phyloP scores from a whole-genome alignment of 2,329 filamentous ascomycete genomes.

The Graphilbum sp. region DNA sequence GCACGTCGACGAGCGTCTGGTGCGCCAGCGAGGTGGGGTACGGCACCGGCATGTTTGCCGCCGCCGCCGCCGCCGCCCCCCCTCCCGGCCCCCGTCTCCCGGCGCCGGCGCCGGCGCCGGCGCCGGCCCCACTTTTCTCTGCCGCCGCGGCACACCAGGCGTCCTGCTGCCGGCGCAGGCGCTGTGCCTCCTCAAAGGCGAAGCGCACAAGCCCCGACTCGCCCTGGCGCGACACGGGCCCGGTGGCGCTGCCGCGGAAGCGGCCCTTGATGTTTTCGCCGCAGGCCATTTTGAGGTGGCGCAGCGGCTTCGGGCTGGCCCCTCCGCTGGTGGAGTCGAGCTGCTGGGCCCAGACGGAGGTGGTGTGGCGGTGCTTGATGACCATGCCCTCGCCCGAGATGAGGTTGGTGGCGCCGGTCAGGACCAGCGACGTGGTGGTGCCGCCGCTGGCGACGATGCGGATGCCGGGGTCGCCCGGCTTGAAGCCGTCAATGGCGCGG shows the following conservation, averaged over 20 bases:
- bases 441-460: constrained; percentile 24
- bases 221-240: constrained; percentile 17
- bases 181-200: constrained; percentile 20
- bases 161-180: constrained; percentile 20
- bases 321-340: neutral
- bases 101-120: too few relatives aligned
- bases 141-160: constrained; percentile 10
- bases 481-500: constrained; percentile 22
- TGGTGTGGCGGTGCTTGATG: constrained; percentile 16
- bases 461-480: constrained; percentile 22
- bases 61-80: too few relatives aligned
- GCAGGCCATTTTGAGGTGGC: constrained; percentile 29
- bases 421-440: constrained; percentile 26
- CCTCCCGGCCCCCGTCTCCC: too few relatives aligned
- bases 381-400: constrained; percentile 28
- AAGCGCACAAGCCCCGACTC: constrained; percentile 22
- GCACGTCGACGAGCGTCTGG: constrained; percentile 22
- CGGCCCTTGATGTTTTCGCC: constrained; percentile 24
- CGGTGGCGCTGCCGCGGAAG: constrained; percentile 16
- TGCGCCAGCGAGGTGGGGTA: constrained; percentile 21
- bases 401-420: constrained; percentile 26
- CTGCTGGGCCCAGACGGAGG: constrained; percentile 13
- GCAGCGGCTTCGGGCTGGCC: constrained; percentile 11
- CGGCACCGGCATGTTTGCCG: too few relatives aligned
- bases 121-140: too few relatives aligned